Conservation (phyloP, 2,329 filamentous ascomycete species). For the Paracamarosporium sp. region DNA sequence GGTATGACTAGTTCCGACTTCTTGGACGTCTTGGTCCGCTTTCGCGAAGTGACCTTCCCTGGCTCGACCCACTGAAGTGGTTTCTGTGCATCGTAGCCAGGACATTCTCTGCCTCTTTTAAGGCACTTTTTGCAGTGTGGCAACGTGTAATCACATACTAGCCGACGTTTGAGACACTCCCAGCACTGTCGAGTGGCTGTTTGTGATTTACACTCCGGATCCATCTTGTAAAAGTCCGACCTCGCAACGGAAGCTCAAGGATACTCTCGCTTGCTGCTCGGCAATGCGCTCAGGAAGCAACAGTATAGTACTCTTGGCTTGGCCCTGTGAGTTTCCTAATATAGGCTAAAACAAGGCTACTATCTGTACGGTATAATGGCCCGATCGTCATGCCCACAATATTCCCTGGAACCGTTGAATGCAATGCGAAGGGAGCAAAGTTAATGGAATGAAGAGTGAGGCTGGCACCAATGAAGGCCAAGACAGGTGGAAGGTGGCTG, state of each 20-base stretch:
- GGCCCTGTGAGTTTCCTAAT: neutral
- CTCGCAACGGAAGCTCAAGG: neutral
- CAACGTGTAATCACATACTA: conserved; percentile 42
- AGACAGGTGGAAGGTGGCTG: conserved; percentile 2
- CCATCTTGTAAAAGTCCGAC: neutral
- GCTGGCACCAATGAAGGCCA: conserved; percentile 12
- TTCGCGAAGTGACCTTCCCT: conserved; percentile 36
- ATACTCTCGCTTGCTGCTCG: neutral
- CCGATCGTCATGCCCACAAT: neutral
- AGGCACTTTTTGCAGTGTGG: conserved; percentile 41
- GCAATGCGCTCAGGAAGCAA: too few species aligned
- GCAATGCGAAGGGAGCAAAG: neutral
- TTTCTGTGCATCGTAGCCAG: conserved; percentile 40
- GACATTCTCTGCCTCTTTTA: conserved; percentile 35
- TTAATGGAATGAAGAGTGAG: neutral
- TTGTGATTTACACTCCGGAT: neutral
- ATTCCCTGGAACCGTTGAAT: neutral
- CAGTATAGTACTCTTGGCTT: neutral
- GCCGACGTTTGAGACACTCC: conserved; percentile 39
- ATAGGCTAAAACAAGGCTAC: neutral
- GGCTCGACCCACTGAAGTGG: conserved; percentile 41
- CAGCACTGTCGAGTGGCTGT: conserved; percentile 40
- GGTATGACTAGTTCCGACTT: neutral
- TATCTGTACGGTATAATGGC: neutral
- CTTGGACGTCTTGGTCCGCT: conserved; percentile 7